Conservation (phyloP, 805 yeast genomes). For the Priceomyces castillae region DNA sequence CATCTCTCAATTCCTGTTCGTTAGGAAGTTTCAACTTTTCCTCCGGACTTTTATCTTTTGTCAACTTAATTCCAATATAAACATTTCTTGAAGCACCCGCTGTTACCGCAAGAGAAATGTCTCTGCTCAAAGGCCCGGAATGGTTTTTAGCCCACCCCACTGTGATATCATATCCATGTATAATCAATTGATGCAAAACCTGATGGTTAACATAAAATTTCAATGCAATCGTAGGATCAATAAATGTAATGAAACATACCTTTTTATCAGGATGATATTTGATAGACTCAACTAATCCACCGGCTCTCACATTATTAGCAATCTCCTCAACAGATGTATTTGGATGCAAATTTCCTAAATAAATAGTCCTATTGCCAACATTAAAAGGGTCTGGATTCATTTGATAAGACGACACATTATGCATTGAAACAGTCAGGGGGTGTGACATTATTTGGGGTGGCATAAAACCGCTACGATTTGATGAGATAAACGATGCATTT, state of each 20-base stretch:
- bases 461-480: slow-evolving; percentile 3
- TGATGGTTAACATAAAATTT: slow-evolving; percentile 62
- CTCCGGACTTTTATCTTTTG: slow-evolving; percentile 16
- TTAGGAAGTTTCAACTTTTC: slow-evolving; percentile 25
- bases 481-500: slow-evolving; percentile 6
- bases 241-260: slow-evolving; percentile 67
- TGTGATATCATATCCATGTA: slow-evolving; percentile 60
- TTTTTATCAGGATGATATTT: slow-evolving; percentile 50
- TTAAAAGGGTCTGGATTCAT: slow-evolving; percentile 30
- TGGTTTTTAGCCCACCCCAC: slow-evolving; percentile 73
- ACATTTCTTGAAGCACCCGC: slow-evolving; percentile 77
- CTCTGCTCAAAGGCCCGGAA: slow-evolving; percentile 58
- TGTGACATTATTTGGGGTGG: slow-evolving; percentile 4
- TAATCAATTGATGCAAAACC: slow-evolving; percentile 52
- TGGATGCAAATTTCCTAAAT: slow-evolving; percentile 63
- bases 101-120: slow-evolving; percentile 60
- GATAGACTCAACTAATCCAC: slow-evolving; percentile 68
- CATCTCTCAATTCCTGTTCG: slow-evolving; percentile 52
- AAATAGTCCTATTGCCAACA: slow-evolving; percentile 63
- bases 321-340: slow-evolving; percentile 67
- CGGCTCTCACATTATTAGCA: slow-evolving; percentile 69
- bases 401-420: slow-evolving; percentile 9
- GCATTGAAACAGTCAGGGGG: slow-evolving; percentile 2
- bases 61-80: slow-evolving; percentile 59
- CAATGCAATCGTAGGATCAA: slow-evolving; percentile 62